Percentiles rank a stretch among this genome's conserved stretches.
These are phyloP conservation scores for grape (Vitis vinifera) DNA, from an alignment of 164 flowering plant species.

Conservation along the genomic window ASM3070453v1 NC_081817.1:3744001-3744500, in stretches of 20 bases:
- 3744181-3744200: constrained; percentile 42
- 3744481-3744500: constrained; percentile 46
- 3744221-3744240: constrained; percentile 44
- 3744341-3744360: constrained; percentile 76
- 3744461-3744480: constrained; percentile 44
- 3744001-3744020: not conserved
- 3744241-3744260: constrained; percentile 51
- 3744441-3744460: constrained; percentile 40
- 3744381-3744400: constrained; percentile 48
- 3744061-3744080: not conserved
- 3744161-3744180: not conserved
- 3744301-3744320: constrained; percentile 77
- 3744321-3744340: constrained; percentile 58
- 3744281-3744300: constrained; percentile 88
- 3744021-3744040: no score
- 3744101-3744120: not conserved
- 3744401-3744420: constrained; percentile 50
- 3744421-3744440: constrained; percentile 34
- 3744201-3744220: constrained; percentile 34
- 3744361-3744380: constrained; percentile 83
- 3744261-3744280: constrained; percentile 73
- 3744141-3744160: not conserved
- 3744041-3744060: no score
- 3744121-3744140: not conserved
- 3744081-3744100: no score